Conservation (phyloP, 495 filamentous ascomycete genomes). For the Aspergillus sclerotiicarbonarius region DNA sequence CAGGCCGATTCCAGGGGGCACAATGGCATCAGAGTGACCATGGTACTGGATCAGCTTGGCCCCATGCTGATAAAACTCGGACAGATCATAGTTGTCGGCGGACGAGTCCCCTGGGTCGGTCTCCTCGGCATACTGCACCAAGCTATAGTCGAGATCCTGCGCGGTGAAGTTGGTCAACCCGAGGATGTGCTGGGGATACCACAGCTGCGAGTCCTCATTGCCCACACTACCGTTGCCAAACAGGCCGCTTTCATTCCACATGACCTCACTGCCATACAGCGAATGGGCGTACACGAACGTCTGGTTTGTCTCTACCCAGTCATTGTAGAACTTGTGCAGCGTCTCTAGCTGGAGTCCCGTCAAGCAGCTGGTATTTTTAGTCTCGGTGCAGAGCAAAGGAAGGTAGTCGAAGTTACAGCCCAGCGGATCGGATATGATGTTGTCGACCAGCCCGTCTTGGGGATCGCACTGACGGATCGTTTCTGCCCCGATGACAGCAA, state of each 20-base stretch:
- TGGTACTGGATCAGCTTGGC: constrained; percentile 48
- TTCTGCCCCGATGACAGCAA: not conserved
- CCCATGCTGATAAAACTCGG: constrained; percentile 27
- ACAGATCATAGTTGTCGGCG: constrained; percentile 26
- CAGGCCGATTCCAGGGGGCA: constrained; percentile 12
- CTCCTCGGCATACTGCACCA: not conserved
- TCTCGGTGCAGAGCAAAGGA: not conserved
- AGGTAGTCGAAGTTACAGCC: not conserved
- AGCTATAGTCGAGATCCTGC: not conserved
- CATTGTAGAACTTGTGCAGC: not conserved
- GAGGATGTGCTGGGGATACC: not conserved
- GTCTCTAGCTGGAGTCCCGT: not conserved
- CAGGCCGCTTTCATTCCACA: no score
- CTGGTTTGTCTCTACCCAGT: not conserved
- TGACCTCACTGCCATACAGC: not conserved
- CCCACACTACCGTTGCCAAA: not conserved
- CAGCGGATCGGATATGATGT: not conserved
- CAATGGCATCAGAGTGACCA: constrained; percentile 25
- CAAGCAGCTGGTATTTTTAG: not conserved
- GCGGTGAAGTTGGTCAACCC: no score
- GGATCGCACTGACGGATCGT: constrained; percentile 8
- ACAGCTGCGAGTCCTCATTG: not conserved
- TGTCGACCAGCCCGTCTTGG: constrained; percentile 5
- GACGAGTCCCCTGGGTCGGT: constrained; percentile 1
- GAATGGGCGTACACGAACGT: not conserved